Evolutionary conservation across 345 rosid genomes (phyloP).

Genomic region (Populus ilicifolia): DNA sequence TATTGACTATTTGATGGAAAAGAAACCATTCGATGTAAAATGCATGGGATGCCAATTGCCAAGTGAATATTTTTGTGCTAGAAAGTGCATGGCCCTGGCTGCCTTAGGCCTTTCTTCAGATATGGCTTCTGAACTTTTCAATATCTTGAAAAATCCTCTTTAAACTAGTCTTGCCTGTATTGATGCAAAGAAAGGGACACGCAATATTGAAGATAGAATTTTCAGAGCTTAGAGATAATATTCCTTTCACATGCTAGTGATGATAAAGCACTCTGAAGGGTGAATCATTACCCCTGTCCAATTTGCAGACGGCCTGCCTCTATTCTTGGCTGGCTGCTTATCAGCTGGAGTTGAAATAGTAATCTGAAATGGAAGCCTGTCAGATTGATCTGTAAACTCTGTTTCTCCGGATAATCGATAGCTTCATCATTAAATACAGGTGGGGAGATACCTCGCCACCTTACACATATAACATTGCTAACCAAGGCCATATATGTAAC

Average conservation of each 20-base stretch:
- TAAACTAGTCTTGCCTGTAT: no score
- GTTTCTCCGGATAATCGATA: background rate
- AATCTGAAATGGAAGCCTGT: no score
- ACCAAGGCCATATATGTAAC: no score
- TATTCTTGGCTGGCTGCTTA: background rate
- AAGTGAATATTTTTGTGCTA: no score
- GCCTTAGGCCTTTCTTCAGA: no score
- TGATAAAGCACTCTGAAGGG: background rate
- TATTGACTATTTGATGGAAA: background rate
- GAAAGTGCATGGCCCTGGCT: no score
- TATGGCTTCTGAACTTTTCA: no score
- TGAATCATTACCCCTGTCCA: background rate
- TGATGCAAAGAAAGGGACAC: no score
- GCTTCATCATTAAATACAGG: background rate
- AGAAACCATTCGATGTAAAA: background rate
- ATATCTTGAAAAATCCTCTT: no score
- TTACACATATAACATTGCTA: background rate
- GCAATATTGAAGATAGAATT: background rate
- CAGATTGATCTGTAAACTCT: background rate
- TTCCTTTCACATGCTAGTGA: background rate
- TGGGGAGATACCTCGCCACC: background rate
- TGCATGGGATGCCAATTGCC: background rate
- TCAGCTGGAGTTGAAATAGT: background rate
- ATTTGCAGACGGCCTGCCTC: background rate
- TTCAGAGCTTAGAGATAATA: background rate